A percentile compares a stretch with the other conserved stretches of the same genome.
Evolutionary conservation across 495 filamentous ascomycete species (phyloP).

Genomic region (Aspergillus homomorphus): DNA sequence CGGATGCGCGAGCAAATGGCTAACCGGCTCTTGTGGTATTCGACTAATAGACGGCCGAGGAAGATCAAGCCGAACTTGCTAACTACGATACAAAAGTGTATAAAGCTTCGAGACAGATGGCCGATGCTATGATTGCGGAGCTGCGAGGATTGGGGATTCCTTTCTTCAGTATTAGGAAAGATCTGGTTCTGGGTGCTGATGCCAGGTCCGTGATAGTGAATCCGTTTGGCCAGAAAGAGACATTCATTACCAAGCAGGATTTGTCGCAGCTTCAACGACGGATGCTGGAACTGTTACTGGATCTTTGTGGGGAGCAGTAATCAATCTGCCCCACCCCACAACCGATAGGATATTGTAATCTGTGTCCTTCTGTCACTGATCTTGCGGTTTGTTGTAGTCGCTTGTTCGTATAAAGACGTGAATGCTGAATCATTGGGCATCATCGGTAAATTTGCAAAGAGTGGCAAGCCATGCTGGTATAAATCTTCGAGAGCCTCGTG

Average conservation of each 20-base stretch:
- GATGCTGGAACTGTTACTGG: conserved; percentile 61
- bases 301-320: conserved; percentile 52
- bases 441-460: not conserved
- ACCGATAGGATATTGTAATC: not conserved
- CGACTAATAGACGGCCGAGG: conserved; percentile 34
- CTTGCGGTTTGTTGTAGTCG: not conserved
- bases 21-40: not conserved
- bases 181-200: conserved; percentile 32
- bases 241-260: conserved; percentile 39
- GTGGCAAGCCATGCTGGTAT: not conserved
- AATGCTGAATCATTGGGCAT: not conserved
- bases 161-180: conserved; percentile 55
- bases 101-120: conserved; percentile 57
- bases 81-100: conserved; percentile 62
- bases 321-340: not conserved
- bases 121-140: conserved; percentile 51
- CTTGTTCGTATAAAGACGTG: not conserved
- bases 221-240: not conserved
- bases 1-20: not conserved
- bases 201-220: conserved; percentile 3
- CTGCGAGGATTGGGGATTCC: conserved; percentile 59
- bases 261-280: conserved; percentile 52
- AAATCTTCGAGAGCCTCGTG: not conserved
- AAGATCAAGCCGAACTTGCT: conserved; percentile 52
- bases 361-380: not conserved